phyloP scores from a whole-genome alignment of 345 rosid genomes.

The Corchorus olitorius region DNA sequence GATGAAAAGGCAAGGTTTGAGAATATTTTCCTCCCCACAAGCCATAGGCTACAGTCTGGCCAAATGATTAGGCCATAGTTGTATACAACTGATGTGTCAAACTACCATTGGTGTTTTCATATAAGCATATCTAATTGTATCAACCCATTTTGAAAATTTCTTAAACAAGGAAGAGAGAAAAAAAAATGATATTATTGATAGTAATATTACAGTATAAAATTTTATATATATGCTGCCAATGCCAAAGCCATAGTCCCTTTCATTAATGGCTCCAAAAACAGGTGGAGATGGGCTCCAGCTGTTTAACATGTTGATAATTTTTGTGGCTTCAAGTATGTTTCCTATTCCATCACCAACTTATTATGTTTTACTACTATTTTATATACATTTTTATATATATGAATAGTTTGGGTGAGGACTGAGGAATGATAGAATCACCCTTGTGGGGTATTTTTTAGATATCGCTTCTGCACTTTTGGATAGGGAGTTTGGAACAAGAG shows the following conservation, averaged over 20 bases:
- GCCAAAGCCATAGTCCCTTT: slow-evolving; percentile 5
- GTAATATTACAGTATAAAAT: no score
- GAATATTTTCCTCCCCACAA: background rate
- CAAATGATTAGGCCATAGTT: background rate
- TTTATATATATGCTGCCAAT: background rate
- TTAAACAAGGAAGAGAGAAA: background rate
- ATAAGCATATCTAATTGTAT: slow-evolving; percentile 8
- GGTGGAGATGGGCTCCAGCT: slow-evolving; percentile 26
- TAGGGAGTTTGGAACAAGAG: no score
- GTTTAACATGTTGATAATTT: slow-evolving; percentile 2
- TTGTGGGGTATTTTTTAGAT: background rate
- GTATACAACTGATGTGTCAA: background rate
- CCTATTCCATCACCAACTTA: slow-evolving; percentile 8
- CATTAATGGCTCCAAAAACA: slow-evolving; percentile 31
- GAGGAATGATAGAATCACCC: no score
- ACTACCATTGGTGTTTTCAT: slow-evolving; percentile 4
- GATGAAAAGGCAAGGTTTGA: background rate
- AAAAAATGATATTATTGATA: background rate
- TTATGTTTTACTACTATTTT: no score
- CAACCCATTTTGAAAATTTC: background rate
- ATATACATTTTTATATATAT: no score
- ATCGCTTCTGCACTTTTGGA: background rate
- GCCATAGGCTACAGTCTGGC: background rate
- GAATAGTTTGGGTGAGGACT: no score
- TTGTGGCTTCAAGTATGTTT: slow-evolving; percentile 15